Base-by-base conservation (phyloP, 257 asterid genomes). In the Fraxinus quadrangulata region DNA sequence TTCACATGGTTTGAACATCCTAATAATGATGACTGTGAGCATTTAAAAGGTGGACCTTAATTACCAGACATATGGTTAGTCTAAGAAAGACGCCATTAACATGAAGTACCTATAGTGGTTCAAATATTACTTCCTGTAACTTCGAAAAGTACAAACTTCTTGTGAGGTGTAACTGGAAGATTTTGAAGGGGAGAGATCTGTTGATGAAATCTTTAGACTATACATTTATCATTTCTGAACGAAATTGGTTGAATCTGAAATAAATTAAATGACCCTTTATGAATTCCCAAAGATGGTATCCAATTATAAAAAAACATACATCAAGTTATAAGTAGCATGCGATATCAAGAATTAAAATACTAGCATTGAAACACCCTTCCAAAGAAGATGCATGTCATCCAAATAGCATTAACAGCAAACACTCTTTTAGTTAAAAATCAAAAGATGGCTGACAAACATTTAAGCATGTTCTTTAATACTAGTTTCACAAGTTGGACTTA, bases 401-500 rank as follows among this genome's bases (percentile, higher is more conserved):
- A 33, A 71, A 30, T 4, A 17, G 17, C 51, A 26, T 61, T 51
- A 16, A 54, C 49, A 56, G 19, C 9, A 5, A 6, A 17, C 9
- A 49, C 37, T 8, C 6, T 37, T 72, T 71, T 42, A 75, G 72
- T 75, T 26, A n/a, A 51, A 75, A 68, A 77, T 51, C 24, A 31
- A 51, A 70, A 82, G 49, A 47, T 69, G 9, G 36, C 19, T 51
- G 28, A 31, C 36, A 2, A 26, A 70, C 79, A 42, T 70, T 56
- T 40, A 69, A 61, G 51, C 49, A 59, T 0, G 67, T 72, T 51
- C 36, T 11, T 66, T 37, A 30, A 69, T 65, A 45, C 79, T 77
- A 73, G 59, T 79, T 68, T 54, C 5, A 6, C 33, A 26, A 77
- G 68, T 66, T 23, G 78, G 77, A 74, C 39, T 74, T 31, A 21